Evolutionary conservation across 176 grass and related monocot genomes (phyloP).

Genomic region (Oryza punctata): DNA sequence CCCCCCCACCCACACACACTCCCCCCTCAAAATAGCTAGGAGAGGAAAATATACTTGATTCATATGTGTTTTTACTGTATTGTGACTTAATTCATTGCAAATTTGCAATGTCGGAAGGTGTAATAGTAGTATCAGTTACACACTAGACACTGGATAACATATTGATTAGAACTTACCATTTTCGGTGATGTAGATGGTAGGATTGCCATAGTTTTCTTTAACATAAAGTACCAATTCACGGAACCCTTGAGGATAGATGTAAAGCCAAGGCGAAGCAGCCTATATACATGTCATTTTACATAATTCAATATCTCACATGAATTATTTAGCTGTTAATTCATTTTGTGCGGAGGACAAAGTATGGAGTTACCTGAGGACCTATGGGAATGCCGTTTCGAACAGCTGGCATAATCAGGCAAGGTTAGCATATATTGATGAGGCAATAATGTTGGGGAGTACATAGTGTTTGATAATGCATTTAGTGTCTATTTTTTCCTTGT

Average conservation of each 20-base stretch:
- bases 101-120: not conserved
- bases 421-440: not conserved
- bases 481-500: no score
- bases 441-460: no score
- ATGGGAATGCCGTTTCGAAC: constrained; percentile 50
- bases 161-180: constrained; percentile 40
- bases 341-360: not conserved
- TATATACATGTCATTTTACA: not conserved
- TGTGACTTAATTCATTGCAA: not conserved
- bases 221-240: constrained; percentile 49
- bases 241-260: constrained; percentile 52
- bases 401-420: constrained; percentile 13
- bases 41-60: not conserved
- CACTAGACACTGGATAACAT: not conserved
- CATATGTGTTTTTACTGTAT: no score
- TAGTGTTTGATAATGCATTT: no score
- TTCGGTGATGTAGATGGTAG: constrained; percentile 54
- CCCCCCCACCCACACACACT: no score
- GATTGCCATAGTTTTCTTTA: constrained; percentile 52
- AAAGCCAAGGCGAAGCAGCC: constrained; percentile 52
- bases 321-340: not conserved
- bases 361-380: constrained; percentile 44
- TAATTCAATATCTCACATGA: not conserved
- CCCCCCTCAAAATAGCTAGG: no score
- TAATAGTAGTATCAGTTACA: not conserved